Percentiles rank a stretch among this genome's conserved stretches.
Evolutionary conservation across 768 basidiomycete species (phyloP).

Genomic region (Mycena filopes): DNA sequence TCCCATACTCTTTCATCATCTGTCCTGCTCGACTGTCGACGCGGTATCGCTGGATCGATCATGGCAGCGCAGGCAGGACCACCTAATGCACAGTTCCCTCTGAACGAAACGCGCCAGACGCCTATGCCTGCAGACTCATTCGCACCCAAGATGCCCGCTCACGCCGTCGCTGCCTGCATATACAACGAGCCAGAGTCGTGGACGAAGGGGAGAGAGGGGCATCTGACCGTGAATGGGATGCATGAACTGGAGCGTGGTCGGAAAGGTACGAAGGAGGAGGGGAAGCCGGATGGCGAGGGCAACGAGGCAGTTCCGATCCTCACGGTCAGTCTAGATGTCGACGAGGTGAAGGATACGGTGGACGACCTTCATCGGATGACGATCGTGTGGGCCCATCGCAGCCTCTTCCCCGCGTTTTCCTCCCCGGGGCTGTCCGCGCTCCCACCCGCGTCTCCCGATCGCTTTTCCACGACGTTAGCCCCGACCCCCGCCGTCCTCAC

Average conservation of each 20-base stretch:
- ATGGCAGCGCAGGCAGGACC: neutral
- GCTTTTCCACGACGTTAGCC: neutral
- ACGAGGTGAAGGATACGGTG: neutral
- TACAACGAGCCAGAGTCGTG: constrained; percentile 27
- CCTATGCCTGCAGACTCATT: neutral
- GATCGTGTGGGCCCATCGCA: constrained; percentile 9
- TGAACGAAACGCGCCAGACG: constrained; percentile 1
- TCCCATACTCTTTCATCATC: too few relatives aligned
- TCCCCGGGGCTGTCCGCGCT: neutral
- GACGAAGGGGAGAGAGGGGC: neutral
- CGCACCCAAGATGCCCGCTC: constrained; percentile 12
- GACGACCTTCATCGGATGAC: constrained; percentile 7
- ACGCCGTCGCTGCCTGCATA: constrained; percentile 20
- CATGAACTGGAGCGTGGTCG: neutral
- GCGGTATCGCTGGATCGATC: constrained; percentile 20
- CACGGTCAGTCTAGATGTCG: neutral
- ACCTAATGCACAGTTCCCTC: neutral
- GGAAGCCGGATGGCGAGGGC: neutral
- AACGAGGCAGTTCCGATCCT: constrained; percentile 1
- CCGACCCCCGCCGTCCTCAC: neutral
- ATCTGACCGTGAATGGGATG: too few relatives aligned
- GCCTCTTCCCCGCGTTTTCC: constrained; percentile 17
- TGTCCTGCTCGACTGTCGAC: neutral
- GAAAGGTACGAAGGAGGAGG: constrained; percentile 7
- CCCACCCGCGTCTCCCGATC: neutral